phyloP scores from a whole-genome alignment of 345 rosid genomes.

The Anacardium occidentale region DNA sequence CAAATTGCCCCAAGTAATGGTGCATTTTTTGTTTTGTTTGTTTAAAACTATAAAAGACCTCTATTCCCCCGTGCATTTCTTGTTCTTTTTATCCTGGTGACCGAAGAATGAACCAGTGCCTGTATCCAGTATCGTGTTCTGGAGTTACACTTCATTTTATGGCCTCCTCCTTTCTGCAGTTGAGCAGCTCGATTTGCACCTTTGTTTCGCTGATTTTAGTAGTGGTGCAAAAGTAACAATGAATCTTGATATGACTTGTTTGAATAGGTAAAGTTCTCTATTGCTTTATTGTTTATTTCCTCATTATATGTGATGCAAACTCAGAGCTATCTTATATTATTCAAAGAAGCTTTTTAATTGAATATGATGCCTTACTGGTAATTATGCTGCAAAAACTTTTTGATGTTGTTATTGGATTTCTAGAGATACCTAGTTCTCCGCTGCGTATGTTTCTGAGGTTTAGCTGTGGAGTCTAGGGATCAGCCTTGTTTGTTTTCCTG shows the following conservation, averaged over 20 bases:
- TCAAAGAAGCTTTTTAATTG: neutral
- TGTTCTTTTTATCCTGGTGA: neutral
- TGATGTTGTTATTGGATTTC: no score
- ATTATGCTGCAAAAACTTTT: no score
- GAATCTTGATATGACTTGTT: conserved; percentile 58
- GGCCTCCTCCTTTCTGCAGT: conserved; percentile 41
- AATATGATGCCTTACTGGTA: no score
- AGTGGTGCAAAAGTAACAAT: conserved; percentile 49
- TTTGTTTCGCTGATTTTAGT: conserved; percentile 47
- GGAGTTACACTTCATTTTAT: conserved; percentile 5
- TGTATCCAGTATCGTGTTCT: neutral
- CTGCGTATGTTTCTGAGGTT: neutral
- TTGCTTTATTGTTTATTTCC: conserved; percentile 3
- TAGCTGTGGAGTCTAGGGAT: neutral
- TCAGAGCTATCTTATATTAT: neutral
- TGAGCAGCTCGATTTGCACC: conserved; percentile 67
- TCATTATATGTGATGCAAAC: neutral
- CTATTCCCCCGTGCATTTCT: neutral
- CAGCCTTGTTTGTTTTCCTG: neutral
- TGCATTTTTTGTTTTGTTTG: neutral
- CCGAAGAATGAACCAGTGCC: neutral
- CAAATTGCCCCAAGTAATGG: neutral
- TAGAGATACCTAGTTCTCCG: no score
- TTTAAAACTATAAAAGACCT: neutral
- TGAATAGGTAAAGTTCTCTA: conserved; percentile 53